A percentile compares a stretch with the other conserved stretches of the same genome.
These are phyloP conservation scores for Cutaneotrichosporon arboriforme DNA, from an alignment of 1,284 basidiomycete genomes.

Conservation along the genomic window DNA sequence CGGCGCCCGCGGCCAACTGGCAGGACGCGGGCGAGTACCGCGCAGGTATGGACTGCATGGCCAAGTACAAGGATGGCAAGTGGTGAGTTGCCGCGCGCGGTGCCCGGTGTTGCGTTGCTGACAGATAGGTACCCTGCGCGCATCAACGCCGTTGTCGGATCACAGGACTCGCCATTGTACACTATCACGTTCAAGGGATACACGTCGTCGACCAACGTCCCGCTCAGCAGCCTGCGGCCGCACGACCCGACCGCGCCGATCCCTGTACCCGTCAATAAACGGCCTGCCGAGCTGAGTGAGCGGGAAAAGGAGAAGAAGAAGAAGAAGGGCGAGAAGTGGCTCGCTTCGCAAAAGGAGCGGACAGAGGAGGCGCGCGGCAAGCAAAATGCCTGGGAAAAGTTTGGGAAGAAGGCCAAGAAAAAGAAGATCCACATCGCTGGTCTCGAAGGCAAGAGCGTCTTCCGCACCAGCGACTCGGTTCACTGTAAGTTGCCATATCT, in stretches of 20 bases:
- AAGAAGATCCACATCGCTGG: conserved; percentile 82
- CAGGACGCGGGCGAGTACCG: conserved; percentile 44
- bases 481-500: conserved; percentile 71
- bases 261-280: conserved; percentile 59
- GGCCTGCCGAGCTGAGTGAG: conserved; percentile 73
- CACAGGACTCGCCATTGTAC: conserved; percentile 76
- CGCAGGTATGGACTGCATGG: conserved; percentile 88
- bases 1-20: conserved; percentile 20
- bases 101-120: neutral
- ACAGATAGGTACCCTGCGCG: conserved; percentile 71
- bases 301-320: conserved; percentile 81
- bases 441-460: conserved; percentile 82
- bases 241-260: conserved; percentile 44
- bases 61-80: conserved; percentile 82
- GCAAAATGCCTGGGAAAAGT: conserved; percentile 93
- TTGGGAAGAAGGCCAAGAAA: conserved; percentile 92
- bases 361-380: conserved; percentile 83
- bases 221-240: conserved; percentile 64
- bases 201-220: conserved; percentile 86
- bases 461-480: conserved; percentile 93
- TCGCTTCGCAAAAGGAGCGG: conserved; percentile 77
- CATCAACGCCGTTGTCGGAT: conserved; percentile 80
- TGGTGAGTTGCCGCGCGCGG: conserved; percentile 50
- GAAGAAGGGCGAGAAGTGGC: conserved; percentile 93
- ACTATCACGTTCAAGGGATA: conserved; percentile 94